Evolutionary conservation across 345 rosid species (phyloP).

Genomic region (Bruguiera gymnorhiza): DNA sequence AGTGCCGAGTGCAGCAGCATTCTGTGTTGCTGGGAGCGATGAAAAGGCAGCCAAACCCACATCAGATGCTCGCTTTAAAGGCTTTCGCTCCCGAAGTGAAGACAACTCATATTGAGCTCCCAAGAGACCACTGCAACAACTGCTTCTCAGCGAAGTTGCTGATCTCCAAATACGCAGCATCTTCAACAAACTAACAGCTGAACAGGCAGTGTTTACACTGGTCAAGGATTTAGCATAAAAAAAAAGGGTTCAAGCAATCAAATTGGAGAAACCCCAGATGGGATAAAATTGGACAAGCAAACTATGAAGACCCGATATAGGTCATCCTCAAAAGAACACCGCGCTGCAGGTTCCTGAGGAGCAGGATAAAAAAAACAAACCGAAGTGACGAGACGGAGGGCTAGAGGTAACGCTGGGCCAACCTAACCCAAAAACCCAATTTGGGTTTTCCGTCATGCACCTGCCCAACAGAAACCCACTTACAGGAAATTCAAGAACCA

Average conservation of each 20-base stretch:
- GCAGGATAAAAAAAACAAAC: neutral
- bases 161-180: slow-evolving; percentile 18
- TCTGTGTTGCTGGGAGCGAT: neutral
- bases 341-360: no score
- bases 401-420: neutral
- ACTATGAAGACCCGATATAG: neutral
- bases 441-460: slow-evolving; percentile 16
- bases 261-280: neutral
- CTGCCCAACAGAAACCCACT: slow-evolving; percentile 7
- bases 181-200: neutral
- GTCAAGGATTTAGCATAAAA: neutral
- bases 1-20: neutral
- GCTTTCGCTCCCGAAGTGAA: neutral
- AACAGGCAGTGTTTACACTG: no score
- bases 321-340: no score
- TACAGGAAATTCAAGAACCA: neutral
- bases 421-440: slow-evolving; percentile 12
- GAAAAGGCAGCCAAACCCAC: slow-evolving; percentile 18
- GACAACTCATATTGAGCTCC: slow-evolving; percentile 3
- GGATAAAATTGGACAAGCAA: neutral
- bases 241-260: neutral
- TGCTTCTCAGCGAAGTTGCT: slow-evolving; percentile 5
- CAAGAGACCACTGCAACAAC: neutral
- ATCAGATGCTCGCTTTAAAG: slow-evolving; percentile 10
- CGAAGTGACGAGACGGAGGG: neutral